A percentile compares a stretch with the other conserved stretches of the same genome.
Evolutionary conservation across 768 basidiomycete genomes (phyloP).

Genomic region (Mycena indigotica): DNA sequence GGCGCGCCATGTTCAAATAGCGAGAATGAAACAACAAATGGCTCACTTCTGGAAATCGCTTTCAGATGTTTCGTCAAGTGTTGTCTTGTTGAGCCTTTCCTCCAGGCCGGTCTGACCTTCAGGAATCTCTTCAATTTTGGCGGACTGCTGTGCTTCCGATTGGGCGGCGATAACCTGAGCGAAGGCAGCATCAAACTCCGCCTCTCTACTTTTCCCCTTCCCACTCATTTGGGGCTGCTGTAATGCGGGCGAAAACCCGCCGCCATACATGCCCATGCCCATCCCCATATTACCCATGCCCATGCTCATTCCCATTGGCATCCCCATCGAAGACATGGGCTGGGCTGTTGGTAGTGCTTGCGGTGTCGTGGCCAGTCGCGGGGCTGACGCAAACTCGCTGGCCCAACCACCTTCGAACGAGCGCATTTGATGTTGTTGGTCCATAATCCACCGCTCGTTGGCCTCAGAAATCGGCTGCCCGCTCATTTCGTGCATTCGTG

Average conservation of each 20-base stretch:
- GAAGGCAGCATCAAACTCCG: conserved; percentile 86
- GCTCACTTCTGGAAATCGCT: conserved; percentile 59
- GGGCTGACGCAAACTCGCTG: conserved; percentile 52
- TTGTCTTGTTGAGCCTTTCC: conserved; percentile 38
- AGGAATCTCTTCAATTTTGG: conserved; percentile 58
- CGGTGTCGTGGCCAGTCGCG: conserved; percentile 38
- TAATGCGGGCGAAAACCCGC: conserved; percentile 33
- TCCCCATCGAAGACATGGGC: conserved; percentile 23
- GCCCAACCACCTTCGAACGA: conserved; percentile 54
- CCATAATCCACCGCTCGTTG: conserved; percentile 55
- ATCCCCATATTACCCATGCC: conserved; percentile 24
- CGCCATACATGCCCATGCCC: conserved; percentile 40
- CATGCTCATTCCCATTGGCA: conserved; percentile 34
- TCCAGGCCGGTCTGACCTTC: conserved; percentile 43
- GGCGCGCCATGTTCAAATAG: neutral
- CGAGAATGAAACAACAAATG: neutral
- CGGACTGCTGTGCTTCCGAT: conserved; percentile 36
- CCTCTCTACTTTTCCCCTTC: conserved; percentile 79
- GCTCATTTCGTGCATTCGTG: conserved; percentile 24
- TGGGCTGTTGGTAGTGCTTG: conserved; percentile 37
- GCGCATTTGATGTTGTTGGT: conserved; percentile 46
- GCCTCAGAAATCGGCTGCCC: conserved; percentile 38
- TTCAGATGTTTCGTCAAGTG: conserved; percentile 35
- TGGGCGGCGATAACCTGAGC: conserved; percentile 63
- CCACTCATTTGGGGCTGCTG: conserved; percentile 48